A percentile compares a stretch with the other conserved stretches of the same genome.
These are phyloP conservation scores for Umbelopsis ramanniana DNA, from an alignment of 192 early-diverging fungal species.

Conservation along the genomic window DNA sequence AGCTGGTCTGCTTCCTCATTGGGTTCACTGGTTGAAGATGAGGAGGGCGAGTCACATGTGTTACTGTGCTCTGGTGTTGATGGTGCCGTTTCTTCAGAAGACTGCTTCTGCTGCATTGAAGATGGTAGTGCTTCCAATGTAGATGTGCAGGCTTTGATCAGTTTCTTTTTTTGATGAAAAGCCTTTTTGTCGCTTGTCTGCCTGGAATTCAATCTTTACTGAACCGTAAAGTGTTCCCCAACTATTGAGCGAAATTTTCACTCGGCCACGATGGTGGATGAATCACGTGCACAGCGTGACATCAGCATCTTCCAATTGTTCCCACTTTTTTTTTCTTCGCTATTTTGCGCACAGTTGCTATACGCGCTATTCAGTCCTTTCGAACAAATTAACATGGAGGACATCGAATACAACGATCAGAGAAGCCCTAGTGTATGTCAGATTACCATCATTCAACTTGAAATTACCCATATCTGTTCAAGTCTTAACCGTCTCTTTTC, in stretches of 20 bases:
- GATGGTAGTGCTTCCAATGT: background rate
- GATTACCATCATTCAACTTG: background rate
- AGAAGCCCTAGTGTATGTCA: slow-evolving; percentile 10
- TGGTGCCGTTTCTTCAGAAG: slow-evolving; percentile 23
- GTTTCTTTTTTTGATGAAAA: background rate
- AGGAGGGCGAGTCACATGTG: slow-evolving; percentile 35
- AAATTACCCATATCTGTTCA: too few species aligned
- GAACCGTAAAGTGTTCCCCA: background rate
- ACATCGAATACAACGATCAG: slow-evolving; percentile 8
- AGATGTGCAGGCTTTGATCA: slow-evolving; percentile 1
- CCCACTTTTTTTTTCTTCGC: background rate
- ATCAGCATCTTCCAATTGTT: slow-evolving; percentile 9
- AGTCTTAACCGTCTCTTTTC: background rate
- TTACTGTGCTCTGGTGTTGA: slow-evolving; percentile 23
- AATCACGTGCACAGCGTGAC: slow-evolving; percentile 1
- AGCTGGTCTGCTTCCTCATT: slow-evolving; percentile 30
- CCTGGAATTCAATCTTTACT: slow-evolving; percentile 4
- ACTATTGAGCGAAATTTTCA: background rate
- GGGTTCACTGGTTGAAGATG: slow-evolving; percentile 35
- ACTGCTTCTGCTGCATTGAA: slow-evolving; percentile 23
- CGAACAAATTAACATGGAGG: background rate
- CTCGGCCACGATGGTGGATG: too few species aligned
- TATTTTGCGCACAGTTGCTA: background rate
- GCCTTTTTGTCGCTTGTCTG: background rate
- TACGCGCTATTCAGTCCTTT: background rate